Percentiles rank a stretch among this genome's conserved stretches.
phyloP scores from a whole-genome alignment of 1,284 basidiomycete species.

The Trichosporon coremiiforme region DNA sequence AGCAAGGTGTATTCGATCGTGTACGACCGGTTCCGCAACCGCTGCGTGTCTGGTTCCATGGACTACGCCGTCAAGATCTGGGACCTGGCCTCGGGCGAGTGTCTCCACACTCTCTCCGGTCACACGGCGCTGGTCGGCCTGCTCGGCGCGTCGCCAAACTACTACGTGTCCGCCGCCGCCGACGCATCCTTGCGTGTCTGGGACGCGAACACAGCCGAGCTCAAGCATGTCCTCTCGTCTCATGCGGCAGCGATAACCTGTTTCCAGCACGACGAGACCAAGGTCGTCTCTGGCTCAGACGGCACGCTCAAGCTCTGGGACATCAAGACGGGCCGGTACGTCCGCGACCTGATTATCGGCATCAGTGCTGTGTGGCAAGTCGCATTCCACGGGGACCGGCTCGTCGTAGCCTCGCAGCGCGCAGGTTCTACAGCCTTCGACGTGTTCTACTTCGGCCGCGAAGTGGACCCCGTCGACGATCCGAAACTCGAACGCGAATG shows the following conservation, averaged over 20 bases:
- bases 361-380: constrained; percentile 95
- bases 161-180: constrained; percentile 88
- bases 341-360: constrained; percentile 81
- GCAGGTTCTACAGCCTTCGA: constrained; percentile 66
- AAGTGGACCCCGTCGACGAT: constrained; percentile 43
- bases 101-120: constrained; percentile 75
- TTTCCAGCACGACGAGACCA: constrained; percentile 96
- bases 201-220: constrained; percentile 79
- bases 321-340: constrained; percentile 75
- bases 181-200: constrained; percentile 90
- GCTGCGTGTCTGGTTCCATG: constrained; percentile 93
- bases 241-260: constrained; percentile 95
- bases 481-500: constrained; percentile 44
- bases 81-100: constrained; percentile 78
- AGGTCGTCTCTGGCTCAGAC: constrained; percentile 88
- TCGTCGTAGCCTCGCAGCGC: constrained; percentile 86
- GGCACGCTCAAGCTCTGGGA: constrained; percentile 98
- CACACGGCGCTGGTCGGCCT: constrained; percentile 87
- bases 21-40: constrained; percentile 76
- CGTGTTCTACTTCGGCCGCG: constrained; percentile 52
- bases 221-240: constrained; percentile 76
- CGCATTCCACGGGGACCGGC: constrained; percentile 85
- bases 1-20: constrained; percentile 94
- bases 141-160: constrained; percentile 79
- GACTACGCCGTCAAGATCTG: constrained; percentile 92